phyloP scores from a whole-genome alignment of 2,329 filamentous ascomycete genomes.

The Mycogone perniciosa region DNA sequence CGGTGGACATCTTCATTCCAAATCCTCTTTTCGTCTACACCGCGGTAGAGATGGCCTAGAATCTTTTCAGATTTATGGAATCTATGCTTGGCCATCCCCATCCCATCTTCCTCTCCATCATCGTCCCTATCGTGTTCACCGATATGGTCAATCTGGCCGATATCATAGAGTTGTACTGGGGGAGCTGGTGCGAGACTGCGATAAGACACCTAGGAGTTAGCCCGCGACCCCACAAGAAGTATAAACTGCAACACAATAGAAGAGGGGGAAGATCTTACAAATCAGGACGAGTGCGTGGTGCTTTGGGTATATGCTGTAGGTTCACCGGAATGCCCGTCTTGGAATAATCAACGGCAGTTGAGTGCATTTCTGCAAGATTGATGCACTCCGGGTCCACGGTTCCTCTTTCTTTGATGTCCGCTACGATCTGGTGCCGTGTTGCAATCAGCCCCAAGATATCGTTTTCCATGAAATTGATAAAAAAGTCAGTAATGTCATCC shows the following conservation, averaged over 20 bases:
- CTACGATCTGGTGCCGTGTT: slow-evolving; percentile 55
- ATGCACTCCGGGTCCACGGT: slow-evolving; percentile 47
- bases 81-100: slow-evolving; percentile 36
- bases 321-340: slow-evolving; percentile 62
- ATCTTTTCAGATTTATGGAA: slow-evolving; percentile 66
- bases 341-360: slow-evolving; percentile 67
- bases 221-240: background rate
- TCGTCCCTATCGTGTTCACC: slow-evolving; percentile 28
- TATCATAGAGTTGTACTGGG: slow-evolving; percentile 37
- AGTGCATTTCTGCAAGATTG: slow-evolving; percentile 57
- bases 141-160: slow-evolving; percentile 35
- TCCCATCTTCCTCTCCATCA: slow-evolving; percentile 35
- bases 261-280: slow-evolving; percentile 37
- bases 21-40: slow-evolving; percentile 65
- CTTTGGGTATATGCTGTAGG: slow-evolving; percentile 35
- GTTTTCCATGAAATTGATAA: slow-evolving; percentile 68
- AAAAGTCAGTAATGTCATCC: slow-evolving; percentile 71
- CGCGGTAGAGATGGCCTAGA: slow-evolving; percentile 64
- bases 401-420: slow-evolving; percentile 49
- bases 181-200: slow-evolving; percentile 42
- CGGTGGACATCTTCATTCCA: slow-evolving; percentile 45
- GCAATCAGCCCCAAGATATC: slow-evolving; percentile 63
- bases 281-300: slow-evolving; percentile 41
- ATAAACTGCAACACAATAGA: background rate
- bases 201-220: slow-evolving; percentile 2